Evolutionary conservation across 1,139 yeast genomes (phyloP), one percentile per base, ranked within the genome.

Genomic region (Magnusiomyces ingens): DNA sequence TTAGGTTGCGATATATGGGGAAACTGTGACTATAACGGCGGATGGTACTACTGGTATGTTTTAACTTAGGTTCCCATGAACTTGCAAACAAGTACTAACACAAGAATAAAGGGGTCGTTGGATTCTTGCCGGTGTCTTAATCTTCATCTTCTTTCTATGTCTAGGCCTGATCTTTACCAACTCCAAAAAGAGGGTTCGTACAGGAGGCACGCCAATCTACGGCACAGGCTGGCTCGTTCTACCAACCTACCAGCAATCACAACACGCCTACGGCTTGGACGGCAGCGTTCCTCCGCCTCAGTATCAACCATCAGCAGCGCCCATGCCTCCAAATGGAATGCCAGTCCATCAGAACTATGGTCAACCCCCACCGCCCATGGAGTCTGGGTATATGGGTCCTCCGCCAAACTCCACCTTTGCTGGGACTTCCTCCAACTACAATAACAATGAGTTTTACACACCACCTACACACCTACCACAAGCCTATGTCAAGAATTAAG

Each of bases 161-260:
- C 68, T 89, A 17, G 51, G 62, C 40, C 65, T 80, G 43, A 75
- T 82, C 40, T 63, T 71, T 48, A 48, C 63, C 37, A 56, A 59
- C 45, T 87, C 89, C 61, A 77, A 76, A 51, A 75, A 76, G 55
- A 75, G 96, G 64, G 73, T 79, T 1, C 73, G 67, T 38, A 69
- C 72, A 43, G 97, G 97, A 4, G 73, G 75, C 43, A 76, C 75
- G 35, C 96, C 97, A 0, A 74, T 89, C 2, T 76, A 82, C 56
- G 95, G 95, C 8, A 89, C 97, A 0, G 80, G 88, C 10, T 90
- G 96, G 94, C 79, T 90, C 76, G 84, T 95, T 0, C 96, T 96
- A 2, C 96, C 96, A 0, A 76, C 85, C n/a, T 89, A 90, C 66
- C 70, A 76, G 57, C 93, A 85, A 63, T 79, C 93, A 2, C 89